Conservation (phyloP, 2,329 filamentous ascomycete genomes). For the Colletotrichum paranaense region DNA sequence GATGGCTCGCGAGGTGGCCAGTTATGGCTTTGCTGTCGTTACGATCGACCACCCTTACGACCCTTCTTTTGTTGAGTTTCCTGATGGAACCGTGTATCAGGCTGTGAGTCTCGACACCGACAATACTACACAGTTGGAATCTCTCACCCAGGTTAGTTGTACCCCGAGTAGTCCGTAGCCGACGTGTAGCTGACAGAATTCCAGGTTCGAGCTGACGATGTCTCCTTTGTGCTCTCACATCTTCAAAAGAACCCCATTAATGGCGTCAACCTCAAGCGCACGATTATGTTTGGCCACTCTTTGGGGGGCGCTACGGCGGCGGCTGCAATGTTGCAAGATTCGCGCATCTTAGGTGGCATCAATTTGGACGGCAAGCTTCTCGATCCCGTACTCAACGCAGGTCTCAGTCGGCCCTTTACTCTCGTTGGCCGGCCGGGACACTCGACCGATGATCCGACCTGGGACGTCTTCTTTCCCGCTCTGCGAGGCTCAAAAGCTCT, state of each 20-base stretch:
- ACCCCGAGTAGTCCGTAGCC: neutral
- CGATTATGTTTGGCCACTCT: constrained; percentile 53
- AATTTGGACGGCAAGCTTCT: constrained; percentile 54
- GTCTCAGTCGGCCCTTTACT: constrained; percentile 45
- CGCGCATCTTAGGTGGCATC: constrained; percentile 49
- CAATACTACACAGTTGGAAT: constrained; percentile 35
- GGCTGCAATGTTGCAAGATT: constrained; percentile 44
- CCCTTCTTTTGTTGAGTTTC: constrained; percentile 56
- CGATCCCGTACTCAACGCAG: constrained; percentile 42
- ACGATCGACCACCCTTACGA: constrained; percentile 63
- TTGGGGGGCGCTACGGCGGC: constrained; percentile 52
- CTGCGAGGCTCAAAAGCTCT: constrained; percentile 42
- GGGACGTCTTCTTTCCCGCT: constrained; percentile 44
- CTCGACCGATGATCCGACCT: constrained; percentile 43
- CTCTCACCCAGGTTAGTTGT: constrained; percentile 36
- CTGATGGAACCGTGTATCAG: constrained; percentile 48
- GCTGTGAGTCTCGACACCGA: constrained; percentile 37
- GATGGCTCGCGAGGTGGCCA: constrained; percentile 57
- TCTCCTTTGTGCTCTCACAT: constrained; percentile 50
- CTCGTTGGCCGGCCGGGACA: constrained; percentile 46
- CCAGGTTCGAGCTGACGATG: constrained; percentile 49
- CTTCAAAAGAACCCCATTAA: constrained; percentile 40
- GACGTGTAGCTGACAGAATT: neutral
- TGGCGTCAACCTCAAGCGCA: constrained; percentile 42
- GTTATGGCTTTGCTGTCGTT: constrained; percentile 57